A percentile compares a stretch with the other conserved stretches of the same genome.
Evolutionary conservation across 345 rosid genomes (phyloP).

Genomic region (Heritiera fomes): DNA sequence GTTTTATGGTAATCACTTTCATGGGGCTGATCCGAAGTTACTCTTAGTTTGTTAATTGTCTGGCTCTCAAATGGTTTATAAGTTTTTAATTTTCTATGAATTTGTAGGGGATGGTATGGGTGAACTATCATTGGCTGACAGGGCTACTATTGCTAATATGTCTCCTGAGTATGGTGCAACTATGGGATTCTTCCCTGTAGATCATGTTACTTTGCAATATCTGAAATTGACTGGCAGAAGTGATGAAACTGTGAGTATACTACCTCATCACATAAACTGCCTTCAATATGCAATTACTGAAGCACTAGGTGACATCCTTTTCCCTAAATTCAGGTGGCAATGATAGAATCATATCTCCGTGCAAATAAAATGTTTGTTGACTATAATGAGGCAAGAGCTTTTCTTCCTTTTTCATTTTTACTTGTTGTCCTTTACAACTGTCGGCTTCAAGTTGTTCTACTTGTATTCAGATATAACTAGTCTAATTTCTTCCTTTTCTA

Average conservation of each 20-base stretch:
- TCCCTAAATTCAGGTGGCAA: conserved; percentile 57
- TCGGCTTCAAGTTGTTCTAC: not conserved
- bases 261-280: not conserved
- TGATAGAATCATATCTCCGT: conserved; percentile 93
- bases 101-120: conserved; percentile 90
- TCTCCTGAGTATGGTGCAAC: conserved; percentile 99
- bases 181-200: conserved; percentile 99
- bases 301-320: conserved; percentile 20
- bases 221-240: conserved; percentile 97
- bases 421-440: not conserved
- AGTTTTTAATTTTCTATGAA: not conserved
- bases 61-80: not conserved
- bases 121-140: conserved; percentile 88
- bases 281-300: conserved; percentile 17
- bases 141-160: conserved; percentile 99
- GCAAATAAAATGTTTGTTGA: conserved; percentile 98
- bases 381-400: conserved; percentile 69
- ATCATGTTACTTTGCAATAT: conserved; percentile 91
- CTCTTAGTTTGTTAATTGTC: not conserved
- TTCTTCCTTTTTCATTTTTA: conserved; percentile 2
- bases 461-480: not conserved
- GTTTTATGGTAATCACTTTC: conserved; percentile 71
- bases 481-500: conserved; percentile 20
- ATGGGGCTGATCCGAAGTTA: conserved; percentile 20
- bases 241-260: conserved; percentile 79